Base-by-base conservation (phyloP, 225 moss, liverwort and hornwort species). In the Takakia lepidozioides region DNA sequence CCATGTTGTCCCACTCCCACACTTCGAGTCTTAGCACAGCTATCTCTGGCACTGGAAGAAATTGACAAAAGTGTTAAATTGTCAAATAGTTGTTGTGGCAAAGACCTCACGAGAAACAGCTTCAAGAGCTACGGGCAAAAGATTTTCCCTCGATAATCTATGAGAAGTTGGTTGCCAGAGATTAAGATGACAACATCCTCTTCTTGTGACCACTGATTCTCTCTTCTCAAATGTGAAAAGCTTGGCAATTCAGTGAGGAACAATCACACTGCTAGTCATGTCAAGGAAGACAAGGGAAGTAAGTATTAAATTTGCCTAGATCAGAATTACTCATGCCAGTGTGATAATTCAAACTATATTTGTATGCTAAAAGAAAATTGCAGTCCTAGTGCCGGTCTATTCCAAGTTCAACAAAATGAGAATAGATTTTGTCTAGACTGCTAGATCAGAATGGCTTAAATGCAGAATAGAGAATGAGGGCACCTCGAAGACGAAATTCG, bases 21-120 rank as follows among this genome's bases (percentile, higher is more conserved):
- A 85, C 85, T 74, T 98, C 98, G 22, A 98, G 70, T 55, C 91
- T 67, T 49, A 98, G 37, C 10, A 98, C 49, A 4, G 98, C 98
- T 25, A 98, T 59, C 27, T 98, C 91, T 40, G 98, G 98, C 37
- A 87, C 98, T 98, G 76, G 46, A 57, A 57, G n/a, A n/a, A n/a
- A n/a, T n/a, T n/a, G n/a, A n/a, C n/a, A n/a, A n/a, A n/a, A n/a
- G n/a, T n/a, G n/a, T n/a, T n/a, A n/a, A n/a, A n/a, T n/a, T n/a
- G n/a, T n/a, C n/a, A n/a, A n/a, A n/a, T n/a, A n/a, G n/a, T n/a
- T n/a, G n/a, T n/a, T n/a, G n/a, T n/a, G n/a, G n/a, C n/a, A n/a
- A n/a, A n/a, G n/a, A n/a, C n/a, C n/a, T n/a, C n/a, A n/a, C n/a
- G n/a, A n/a, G n/a, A n/a, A n/a, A 38, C 46, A 61, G 13, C 57